These are phyloP conservation scores for Skeletonema grethae DNA, from an alignment of 108 stramenopile species.

Conservation along the genomic window DNA sequence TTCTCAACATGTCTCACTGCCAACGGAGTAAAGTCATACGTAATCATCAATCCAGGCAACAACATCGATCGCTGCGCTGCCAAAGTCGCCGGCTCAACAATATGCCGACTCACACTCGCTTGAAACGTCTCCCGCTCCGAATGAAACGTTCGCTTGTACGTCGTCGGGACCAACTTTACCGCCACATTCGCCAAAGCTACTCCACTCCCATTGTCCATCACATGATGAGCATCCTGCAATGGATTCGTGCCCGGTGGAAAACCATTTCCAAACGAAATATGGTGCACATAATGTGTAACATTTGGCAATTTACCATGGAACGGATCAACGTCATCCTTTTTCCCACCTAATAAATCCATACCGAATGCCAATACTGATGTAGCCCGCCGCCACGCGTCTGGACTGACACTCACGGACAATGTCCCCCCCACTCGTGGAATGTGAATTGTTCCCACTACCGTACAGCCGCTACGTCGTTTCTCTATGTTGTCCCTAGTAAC, in stretches of 20 bases:
- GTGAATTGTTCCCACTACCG: conserved; percentile 32
- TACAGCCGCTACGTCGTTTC: conserved; percentile 34
- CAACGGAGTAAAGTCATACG: conserved; percentile 83
- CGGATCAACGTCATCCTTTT: conserved; percentile 8
- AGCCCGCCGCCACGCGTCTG: conserved; percentile 38
- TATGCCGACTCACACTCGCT: conserved; percentile 59
- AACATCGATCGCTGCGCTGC: conserved; percentile 52
- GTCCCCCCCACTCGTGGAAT: conserved; percentile 38
- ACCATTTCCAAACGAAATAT: conserved; percentile 80
- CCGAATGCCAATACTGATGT: conserved; percentile 35
- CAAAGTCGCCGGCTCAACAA: conserved; percentile 75
- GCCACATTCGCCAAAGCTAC: conserved; percentile 71
- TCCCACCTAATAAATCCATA: conserved; percentile 2
- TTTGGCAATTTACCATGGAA: conserved; percentile 46
- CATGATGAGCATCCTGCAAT: conserved; percentile 50
- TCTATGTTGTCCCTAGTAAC: no score
- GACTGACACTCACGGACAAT: conserved; percentile 21
- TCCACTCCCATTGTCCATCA: conserved; percentile 67
- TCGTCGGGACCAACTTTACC: conserved; percentile 75
- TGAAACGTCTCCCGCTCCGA: conserved; percentile 53
- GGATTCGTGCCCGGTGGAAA: conserved; percentile 66
- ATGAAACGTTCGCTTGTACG: conserved; percentile 50
- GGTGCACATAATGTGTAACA: conserved; percentile 75
- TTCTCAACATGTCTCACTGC: conserved; percentile 70
- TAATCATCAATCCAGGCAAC: conserved; percentile 70